Base-by-base conservation (phyloP, 192 early-diverging fungal species). In the Podila horticola region DNA sequence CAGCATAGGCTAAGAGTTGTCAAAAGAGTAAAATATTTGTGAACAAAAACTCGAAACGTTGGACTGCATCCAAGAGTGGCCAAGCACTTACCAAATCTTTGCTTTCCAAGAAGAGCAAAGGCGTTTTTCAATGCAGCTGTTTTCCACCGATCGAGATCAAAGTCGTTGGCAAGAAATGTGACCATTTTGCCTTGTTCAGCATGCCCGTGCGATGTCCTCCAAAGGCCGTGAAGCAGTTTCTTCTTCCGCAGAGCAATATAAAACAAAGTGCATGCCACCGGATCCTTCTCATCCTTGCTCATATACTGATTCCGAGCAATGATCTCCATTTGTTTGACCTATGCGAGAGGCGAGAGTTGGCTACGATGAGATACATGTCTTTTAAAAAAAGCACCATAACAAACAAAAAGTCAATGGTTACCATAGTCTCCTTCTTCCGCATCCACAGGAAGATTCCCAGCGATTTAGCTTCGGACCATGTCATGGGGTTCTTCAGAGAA, bases 51-150 rank as follows among this genome's bases (percentile, higher is more conserved):
- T 38, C 5, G 10, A 20, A 57, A 50, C 24, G 20, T 20, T 58
- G 19, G 36, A 15, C 7, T 13, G 13, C 4, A 26, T 2, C 5
- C 20, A 45, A 34, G 7, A 26, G 17, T 12, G 22, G 20, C 0
- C 22, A 45, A 50, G 24, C 20, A 22, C 68, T 71, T 86, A 95
- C 94, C 90, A 73, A 94, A 99, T 58, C 97, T 87, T 68, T 98
- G 97, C 71, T 95, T 95, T 67, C 97, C 95, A 28, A 99, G 83
- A 45, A 99, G 76, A n/a, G 94, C 98, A 84, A 94, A 99, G 4
- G 98, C 98, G 74, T 99, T 99, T 75, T 99, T 99, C n/a, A 92
- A 83, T 3, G 98, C 98, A 0, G 97, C 96, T 19, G 91, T 96
- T 71, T 89, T 91, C 98, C 98, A 99, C 50, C 95, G 84, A 5